These are phyloP conservation scores for Geotrichum phurueaensis DNA, from an alignment of 1,139 yeast species.

Conservation along the genomic window DNA sequence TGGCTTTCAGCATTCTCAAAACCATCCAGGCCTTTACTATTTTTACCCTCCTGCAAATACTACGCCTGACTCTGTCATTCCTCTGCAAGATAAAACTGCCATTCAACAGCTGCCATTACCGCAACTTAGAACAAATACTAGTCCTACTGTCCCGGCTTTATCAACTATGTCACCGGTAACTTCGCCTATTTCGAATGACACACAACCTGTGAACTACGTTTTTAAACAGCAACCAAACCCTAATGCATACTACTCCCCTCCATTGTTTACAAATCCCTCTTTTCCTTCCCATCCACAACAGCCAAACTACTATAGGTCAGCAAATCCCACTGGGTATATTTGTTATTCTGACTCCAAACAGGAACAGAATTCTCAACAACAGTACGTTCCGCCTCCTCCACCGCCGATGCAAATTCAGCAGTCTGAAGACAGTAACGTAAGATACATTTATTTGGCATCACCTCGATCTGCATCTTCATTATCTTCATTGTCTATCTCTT, in stretches of 20 bases:
- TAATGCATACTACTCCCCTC: not conserved
- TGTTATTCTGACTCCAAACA: not conserved
- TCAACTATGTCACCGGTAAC: constrained; percentile 1
- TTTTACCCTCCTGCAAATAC: not conserved
- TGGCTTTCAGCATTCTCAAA: not conserved
- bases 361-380: not conserved
- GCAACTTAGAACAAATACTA: not conserved
- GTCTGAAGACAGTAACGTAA: not conserved
- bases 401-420: not conserved
- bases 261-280: not conserved
- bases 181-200: not conserved
- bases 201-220: not conserved
- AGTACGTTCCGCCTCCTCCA: not conserved
- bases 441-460: not conserved
- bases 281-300: not conserved
- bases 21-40: not conserved
- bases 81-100: not conserved
- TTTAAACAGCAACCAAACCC: not conserved
- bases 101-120: not conserved
- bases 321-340: not conserved
- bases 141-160: not conserved
- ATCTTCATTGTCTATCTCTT: not conserved
- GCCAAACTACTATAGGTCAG: not conserved
- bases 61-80: not conserved
- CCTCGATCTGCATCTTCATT: not conserved